Conservation (phyloP, 2,329 filamentous ascomycete species). For the Diaporthe longicolla region DNA sequence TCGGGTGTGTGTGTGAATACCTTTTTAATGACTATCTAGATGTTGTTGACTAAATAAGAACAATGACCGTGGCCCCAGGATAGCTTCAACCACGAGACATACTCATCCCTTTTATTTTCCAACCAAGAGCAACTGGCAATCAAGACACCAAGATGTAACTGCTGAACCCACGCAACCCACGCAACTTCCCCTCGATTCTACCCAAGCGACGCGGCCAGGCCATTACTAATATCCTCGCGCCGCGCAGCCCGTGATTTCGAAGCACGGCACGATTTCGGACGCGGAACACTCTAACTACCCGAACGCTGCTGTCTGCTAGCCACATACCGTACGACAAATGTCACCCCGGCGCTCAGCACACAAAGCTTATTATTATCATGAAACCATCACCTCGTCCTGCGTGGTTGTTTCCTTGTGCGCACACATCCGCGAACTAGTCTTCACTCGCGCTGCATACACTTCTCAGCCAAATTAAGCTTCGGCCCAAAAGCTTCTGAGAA, state of each 20-base stretch:
- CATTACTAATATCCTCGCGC: slow-evolving; percentile 18
- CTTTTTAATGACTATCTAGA: background rate
- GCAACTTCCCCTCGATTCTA: slow-evolving; percentile 1
- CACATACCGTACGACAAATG: background rate
- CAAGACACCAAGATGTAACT: background rate
- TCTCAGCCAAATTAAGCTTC: background rate
- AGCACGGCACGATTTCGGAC: slow-evolving; percentile 11
- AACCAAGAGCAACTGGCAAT: background rate
- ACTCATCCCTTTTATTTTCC: background rate
- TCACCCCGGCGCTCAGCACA: background rate
- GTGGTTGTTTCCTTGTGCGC: background rate
- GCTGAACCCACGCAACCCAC: background rate
- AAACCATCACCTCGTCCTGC: background rate
- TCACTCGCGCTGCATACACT: background rate
- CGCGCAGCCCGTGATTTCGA: slow-evolving; percentile 17
- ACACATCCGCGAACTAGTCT: background rate
- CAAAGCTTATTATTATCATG: background rate
- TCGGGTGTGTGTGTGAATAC: background rate
- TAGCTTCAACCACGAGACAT: background rate
- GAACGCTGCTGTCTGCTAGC: background rate
- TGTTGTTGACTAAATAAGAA: background rate
- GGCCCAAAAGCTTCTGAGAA: background rate
- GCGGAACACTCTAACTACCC: background rate
- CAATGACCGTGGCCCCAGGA: background rate
- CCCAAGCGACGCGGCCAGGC: background rate